phyloP scores from a whole-genome alignment of 2,329 filamentous ascomycete species.

The Claviceps africana region DNA sequence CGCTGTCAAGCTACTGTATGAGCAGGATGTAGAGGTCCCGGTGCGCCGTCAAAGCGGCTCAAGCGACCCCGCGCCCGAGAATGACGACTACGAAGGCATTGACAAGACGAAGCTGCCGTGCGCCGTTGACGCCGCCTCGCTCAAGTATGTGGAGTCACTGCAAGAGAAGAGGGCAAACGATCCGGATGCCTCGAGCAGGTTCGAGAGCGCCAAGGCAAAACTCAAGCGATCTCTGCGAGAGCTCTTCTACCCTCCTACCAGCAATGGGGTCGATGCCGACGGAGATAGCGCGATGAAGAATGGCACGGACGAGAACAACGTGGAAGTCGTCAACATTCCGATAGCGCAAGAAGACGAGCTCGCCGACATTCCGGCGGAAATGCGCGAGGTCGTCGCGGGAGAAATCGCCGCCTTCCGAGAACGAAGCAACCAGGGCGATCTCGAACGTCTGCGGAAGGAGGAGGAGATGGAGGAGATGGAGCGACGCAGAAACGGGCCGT shows the following conservation, averaged over 20 bases:
- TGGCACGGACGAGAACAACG: constrained; percentile 46
- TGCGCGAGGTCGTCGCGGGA: constrained; percentile 85
- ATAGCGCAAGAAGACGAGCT: constrained; percentile 83
- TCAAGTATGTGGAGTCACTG: constrained; percentile 76
- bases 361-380: constrained; percentile 87
- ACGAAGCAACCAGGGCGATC: constrained; percentile 71
- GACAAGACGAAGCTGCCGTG: constrained; percentile 61
- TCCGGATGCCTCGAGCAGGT: constrained; percentile 47
- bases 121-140: constrained; percentile 67
- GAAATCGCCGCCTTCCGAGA: constrained; percentile 94
- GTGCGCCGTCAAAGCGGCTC: constrained; percentile 54
- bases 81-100: constrained; percentile 36
- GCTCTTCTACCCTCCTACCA: constrained; percentile 52
- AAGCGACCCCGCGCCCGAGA: constrained; percentile 24
- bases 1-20: constrained; percentile 71
- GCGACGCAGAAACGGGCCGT: constrained; percentile 52
- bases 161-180: constrained; percentile 52
- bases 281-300: constrained; percentile 60
- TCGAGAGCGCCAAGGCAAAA: constrained; percentile 54
- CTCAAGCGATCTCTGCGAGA: constrained; percentile 56
- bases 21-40: constrained; percentile 72
- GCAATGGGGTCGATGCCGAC: constrained; percentile 38
- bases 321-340: constrained; percentile 82
- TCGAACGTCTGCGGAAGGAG: constrained; percentile 75
- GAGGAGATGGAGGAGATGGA: constrained; percentile 88